Evolutionary conservation across 768 basidiomycete genomes (phyloP).

Genomic region (Leccinum subtestaceum): DNA sequence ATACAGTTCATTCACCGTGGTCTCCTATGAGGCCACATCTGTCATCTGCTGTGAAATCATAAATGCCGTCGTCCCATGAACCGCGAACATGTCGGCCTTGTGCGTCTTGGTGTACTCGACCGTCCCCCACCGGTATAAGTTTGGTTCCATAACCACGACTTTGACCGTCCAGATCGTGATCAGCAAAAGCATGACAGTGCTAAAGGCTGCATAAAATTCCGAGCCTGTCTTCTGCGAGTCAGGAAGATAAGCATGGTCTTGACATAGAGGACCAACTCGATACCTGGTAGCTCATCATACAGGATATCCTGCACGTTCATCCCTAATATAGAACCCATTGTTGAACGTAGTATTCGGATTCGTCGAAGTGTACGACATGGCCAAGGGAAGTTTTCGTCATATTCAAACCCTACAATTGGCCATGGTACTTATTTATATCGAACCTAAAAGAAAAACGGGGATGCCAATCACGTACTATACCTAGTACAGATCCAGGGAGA

Average conservation of each 20-base stretch:
- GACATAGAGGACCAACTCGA: slow-evolving; percentile 16
- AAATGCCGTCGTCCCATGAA: slow-evolving; percentile 23
- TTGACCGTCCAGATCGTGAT: slow-evolving; percentile 3
- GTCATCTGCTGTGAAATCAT: slow-evolving; percentile 29
- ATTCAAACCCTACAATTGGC: too few relatives aligned
- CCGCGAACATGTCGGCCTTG: slow-evolving; percentile 18
- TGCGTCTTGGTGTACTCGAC: slow-evolving; percentile 26
- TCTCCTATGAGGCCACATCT: slow-evolving; percentile 21
- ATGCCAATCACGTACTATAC: too few relatives aligned
- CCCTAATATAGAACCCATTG: slow-evolving; percentile 13
- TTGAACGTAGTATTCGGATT: slow-evolving; percentile 1
- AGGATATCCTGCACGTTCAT: slow-evolving; percentile 15
- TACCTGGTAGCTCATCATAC: slow-evolving; percentile 9
- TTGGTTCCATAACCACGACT: slow-evolving; percentile 33
- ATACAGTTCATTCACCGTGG: background rate
- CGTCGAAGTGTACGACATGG: slow-evolving; percentile 1
- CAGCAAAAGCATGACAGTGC: background rate
- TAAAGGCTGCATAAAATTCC: slow-evolving; percentile 10
- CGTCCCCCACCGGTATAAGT: slow-evolving; percentile 34
- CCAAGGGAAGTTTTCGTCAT: background rate
- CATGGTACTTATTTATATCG: background rate
- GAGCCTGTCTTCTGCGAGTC: background rate
- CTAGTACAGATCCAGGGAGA: background rate
- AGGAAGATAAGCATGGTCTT: slow-evolving; percentile 10
- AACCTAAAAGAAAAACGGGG: background rate